Evolutionary conservation across 441 rosid genomes (phyloP).

Genomic region (Pelargonium cotyledonis): DNA sequence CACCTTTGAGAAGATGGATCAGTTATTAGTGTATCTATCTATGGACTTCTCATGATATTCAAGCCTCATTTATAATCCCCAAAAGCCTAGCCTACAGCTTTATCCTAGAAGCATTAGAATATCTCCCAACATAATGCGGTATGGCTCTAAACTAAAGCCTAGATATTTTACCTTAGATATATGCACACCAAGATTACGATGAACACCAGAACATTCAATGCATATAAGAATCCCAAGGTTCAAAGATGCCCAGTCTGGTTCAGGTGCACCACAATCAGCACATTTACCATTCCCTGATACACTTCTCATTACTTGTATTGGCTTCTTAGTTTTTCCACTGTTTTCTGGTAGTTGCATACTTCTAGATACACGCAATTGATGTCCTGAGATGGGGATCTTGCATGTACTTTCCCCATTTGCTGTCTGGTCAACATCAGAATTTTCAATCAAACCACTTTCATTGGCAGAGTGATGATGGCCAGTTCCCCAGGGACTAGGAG

Average conservation of each 20-base stretch:
- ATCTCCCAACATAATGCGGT: neutral
- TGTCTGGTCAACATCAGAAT: conserved; percentile 84
- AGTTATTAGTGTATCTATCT: neutral
- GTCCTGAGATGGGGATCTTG: conserved; percentile 48
- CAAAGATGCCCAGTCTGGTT: conserved; percentile 99
- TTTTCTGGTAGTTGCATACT: conserved; percentile 43
- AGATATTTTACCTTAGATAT: conserved; percentile 66
- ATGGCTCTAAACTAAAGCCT: neutral
- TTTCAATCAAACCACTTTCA: conserved; percentile 94
- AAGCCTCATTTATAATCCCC: neutral
- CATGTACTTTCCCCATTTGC: conserved; percentile 61
- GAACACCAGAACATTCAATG: conserved; percentile 98
- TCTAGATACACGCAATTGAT: conserved; percentile 62
- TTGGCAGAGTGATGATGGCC: conserved; percentile 94
- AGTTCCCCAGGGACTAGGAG: conserved; percentile 81
- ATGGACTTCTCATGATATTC: neutral
- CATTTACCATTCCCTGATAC: conserved; percentile 93
- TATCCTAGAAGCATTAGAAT: neutral
- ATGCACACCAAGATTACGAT: conserved; percentile 97
- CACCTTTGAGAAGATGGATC: neutral
- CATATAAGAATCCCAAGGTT: conserved; percentile 96
- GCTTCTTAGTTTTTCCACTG: conserved; percentile 68
- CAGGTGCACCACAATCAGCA: conserved; percentile 98
- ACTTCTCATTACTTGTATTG: conserved; percentile 70
- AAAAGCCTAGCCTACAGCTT: conserved; percentile 6